phyloP scores from a whole-genome alignment of 2,329 filamentous ascomycete genomes.

The Coniochaeta hoffmannii region DNA sequence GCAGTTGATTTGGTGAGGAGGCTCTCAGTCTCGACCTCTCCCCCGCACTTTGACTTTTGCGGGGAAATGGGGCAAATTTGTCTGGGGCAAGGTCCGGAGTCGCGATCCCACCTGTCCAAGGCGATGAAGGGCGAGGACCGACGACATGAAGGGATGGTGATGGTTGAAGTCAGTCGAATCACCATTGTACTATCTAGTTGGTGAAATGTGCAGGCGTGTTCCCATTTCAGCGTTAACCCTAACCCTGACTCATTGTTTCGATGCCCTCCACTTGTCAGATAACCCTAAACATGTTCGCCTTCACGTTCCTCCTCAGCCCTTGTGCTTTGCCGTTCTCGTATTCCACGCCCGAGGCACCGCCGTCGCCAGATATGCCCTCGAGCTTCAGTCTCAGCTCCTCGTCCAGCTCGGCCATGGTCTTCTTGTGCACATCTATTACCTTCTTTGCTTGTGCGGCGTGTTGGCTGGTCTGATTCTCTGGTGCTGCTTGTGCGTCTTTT shows the following conservation, averaged over 20 bases:
- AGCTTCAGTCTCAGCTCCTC: conserved; percentile 59
- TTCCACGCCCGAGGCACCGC: conserved; percentile 64
- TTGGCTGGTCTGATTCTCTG: background rate
- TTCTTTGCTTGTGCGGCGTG: background rate
- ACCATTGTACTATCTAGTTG: too few relatives aligned
- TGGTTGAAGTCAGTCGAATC: too few relatives aligned
- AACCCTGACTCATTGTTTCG: too few relatives aligned
- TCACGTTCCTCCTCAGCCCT: conserved; percentile 66
- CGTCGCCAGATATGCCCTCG: conserved; percentile 60
- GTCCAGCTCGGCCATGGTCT: conserved; percentile 57
- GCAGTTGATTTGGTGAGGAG: background rate
- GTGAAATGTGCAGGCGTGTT: too few relatives aligned
- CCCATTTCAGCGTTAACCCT: too few relatives aligned
- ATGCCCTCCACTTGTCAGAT: conserved; percentile 35
- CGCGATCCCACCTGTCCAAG: too few relatives aligned
- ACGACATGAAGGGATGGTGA: background rate
- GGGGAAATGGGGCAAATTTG: background rate
- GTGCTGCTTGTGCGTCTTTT: background rate
- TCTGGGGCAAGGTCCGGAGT: background rate
- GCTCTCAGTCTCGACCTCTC: background rate
- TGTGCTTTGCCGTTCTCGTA: conserved; percentile 68
- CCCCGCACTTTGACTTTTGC: background rate
- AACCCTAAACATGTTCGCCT: conserved; percentile 70
- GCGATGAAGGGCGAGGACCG: too few relatives aligned
- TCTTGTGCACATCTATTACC: conserved; percentile 21